Evolutionary conservation across 305 asterid species (phyloP).

Genomic region (Solanum hybrid): DNA sequence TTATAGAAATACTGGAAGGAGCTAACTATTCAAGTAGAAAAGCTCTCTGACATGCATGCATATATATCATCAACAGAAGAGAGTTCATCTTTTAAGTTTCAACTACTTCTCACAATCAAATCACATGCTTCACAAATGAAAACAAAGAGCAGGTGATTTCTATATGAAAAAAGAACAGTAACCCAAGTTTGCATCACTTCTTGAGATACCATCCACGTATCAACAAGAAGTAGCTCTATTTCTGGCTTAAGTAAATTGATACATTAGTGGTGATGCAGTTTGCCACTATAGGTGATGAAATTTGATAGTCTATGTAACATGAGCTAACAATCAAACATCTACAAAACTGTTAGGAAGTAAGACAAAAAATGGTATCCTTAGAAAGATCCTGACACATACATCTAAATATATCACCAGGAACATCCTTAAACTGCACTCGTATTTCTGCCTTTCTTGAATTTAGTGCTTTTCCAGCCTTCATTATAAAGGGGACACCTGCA

Average conservation of each 20-base stretch:
- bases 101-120: background rate
- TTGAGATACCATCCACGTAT: background rate
- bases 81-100: background rate
- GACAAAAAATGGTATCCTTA: background rate
- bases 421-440: constrained; percentile 92
- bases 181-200: background rate
- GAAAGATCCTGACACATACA: constrained; percentile 31
- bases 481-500: constrained; percentile 89
- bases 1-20: background rate
- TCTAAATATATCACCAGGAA: constrained; percentile 87
- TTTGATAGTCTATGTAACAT: background rate
- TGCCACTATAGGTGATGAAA: background rate
- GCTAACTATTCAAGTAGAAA: background rate
- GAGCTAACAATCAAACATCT: background rate
- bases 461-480: constrained; percentile 97
- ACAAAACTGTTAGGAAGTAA: background rate
- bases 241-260: background rate
- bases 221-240: background rate
- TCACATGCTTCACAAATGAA: background rate
- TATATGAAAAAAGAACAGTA: background rate
- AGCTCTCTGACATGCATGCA: background rate
- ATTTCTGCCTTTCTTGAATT: constrained; percentile 91
- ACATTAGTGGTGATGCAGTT: background rate
- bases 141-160: background rate
- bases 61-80: background rate